Evolutionary conservation across 352 stramenopile genomes (phyloP).

Genomic region (Pythium phragmiticola): DNA sequence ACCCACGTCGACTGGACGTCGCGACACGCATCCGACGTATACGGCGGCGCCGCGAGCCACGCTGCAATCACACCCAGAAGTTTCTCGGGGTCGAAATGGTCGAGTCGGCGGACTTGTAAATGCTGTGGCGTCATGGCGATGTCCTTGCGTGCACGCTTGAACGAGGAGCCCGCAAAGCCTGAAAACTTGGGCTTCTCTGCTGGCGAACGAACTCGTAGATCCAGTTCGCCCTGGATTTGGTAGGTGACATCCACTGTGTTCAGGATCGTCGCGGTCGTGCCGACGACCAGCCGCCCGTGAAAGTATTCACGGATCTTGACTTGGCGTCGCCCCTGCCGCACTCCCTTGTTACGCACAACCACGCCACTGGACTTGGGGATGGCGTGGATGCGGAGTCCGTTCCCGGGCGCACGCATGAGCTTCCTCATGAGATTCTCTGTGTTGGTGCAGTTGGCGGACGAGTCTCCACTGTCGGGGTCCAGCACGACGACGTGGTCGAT

Average conservation of each 20-base stretch:
- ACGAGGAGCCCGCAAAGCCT: not conserved
- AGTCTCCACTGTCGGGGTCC: not conserved
- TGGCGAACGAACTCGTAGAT: not conserved
- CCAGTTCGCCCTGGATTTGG: not conserved
- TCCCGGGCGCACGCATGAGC: not conserved
- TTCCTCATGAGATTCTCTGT: not conserved
- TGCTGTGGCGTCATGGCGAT: not conserved
- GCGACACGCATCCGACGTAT: not conserved
- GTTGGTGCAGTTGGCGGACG: too few species aligned
- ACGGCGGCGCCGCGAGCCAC: not conserved
- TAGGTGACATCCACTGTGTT: not conserved
- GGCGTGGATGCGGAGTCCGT: not conserved
- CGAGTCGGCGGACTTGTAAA: not conserved
- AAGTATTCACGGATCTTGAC: slow-evolving; percentile 6
- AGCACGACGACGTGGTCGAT: slow-evolving; percentile 1
- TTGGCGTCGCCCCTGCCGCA: not conserved
- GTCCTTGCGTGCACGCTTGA: not conserved
- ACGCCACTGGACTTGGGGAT: slow-evolving; percentile 2
- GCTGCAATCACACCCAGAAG: not conserved
- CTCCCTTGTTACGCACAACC: not conserved
- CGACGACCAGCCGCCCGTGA: not conserved
- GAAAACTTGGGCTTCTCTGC: not conserved
- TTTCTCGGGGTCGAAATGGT: not conserved
- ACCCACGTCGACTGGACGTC: not conserved
- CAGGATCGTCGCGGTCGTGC: not conserved